Base-by-base conservation (phyloP, 495 filamentous ascomycete genomes). In the Schizothecium vesticola region DNA sequence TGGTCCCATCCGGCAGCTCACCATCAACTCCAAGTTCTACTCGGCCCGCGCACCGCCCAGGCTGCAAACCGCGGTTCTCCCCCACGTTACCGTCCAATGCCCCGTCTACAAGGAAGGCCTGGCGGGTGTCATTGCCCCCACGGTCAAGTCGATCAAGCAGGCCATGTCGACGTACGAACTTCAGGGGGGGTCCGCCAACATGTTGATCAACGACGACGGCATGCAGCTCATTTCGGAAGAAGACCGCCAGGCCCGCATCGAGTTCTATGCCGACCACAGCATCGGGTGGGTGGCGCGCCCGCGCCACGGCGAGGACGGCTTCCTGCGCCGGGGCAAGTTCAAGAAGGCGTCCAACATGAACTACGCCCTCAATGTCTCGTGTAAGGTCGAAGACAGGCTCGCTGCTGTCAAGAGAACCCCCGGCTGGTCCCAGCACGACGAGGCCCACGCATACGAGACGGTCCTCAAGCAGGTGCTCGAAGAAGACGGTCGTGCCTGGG, bases 261-360 rank as follows among this genome's bases (percentile, higher is more conserved):
- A 92, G 67, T 87, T 87, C 69, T 87, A 87, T 69, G 83, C 84
- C 59, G 88, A 90, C 71, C 86, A 94, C 76, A 90, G 85, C 78
- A 94, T 94, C 72, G 91, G 91, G 56, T 94, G 91, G 91, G 87
- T 89, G 23, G 89, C 91, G 13, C 85, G 91, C 25, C 91, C 91
- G n/a, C 83, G 80, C 64, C 78, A 85, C 64, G 86, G 86, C 63
- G 82, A 86, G 62, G 83, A 90, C 69, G 87, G 86, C 23, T 90
- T 90, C 72, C 28, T 79, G 58, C 82, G 88, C 51, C 85, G 82
- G 68, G 88, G 88, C 65, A 90, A 87, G 74, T 89, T 89, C 78
- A 89, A 88, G 83, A 89, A 93, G 85, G 90, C 90, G 12, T 91
- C 88, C 29, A 94, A 94, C 82, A 94, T 94, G 91, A 94, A 94